Evolutionary conservation across 768 basidiomycete species (phyloP), one percentile per base, ranked within the genome.

Genomic region (Zangia roseola): DNA sequence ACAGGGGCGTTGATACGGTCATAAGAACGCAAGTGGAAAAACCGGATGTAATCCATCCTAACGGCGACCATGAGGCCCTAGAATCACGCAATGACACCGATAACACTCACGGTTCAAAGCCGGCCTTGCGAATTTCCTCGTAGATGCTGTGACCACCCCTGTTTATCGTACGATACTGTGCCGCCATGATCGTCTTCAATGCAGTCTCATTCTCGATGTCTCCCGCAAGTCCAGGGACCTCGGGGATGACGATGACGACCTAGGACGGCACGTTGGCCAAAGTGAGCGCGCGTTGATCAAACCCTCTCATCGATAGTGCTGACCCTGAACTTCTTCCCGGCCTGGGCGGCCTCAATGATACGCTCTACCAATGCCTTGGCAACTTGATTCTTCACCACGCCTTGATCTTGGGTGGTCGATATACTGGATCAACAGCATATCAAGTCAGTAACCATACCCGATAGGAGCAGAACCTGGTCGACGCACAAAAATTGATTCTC

Each of bases 21-120:
- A 63, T 94, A 99, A 1, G 86, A 74, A 25, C 97, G 81, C 21
- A 99, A 76, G 69, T 98, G 93, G 72, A 90, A 97, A 77, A 97
- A 92, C 10, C 85, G 80, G 57, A 97, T 88, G 63, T 87, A 94
- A 49, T 94, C 84, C 70, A 73, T 59, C n/a, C 91, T 91, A 53
- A 40, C 14, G 35, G 43, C 17, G 28, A 40, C 30, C 14, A 20
- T 47, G 50, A 45, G 37, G 16, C 24, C 23, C 39, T 17, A 23
- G 19, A 38, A 33, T 31, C 17, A 10, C n/a, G 10, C 40, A 8
- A 48, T 28, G 17, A 26, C 8, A 36, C 8, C 16, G 28, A 17
- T 7, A 53, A 46, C 20, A 63, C 86, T 55, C 57, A 90, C 87
- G 90, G 89, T 28, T 93, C 87, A 56, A 75, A 86, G 4, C 90